Conservation (phyloP, 2,329 filamentous ascomycete species). For the Plectosphaerella plurivora region DNA sequence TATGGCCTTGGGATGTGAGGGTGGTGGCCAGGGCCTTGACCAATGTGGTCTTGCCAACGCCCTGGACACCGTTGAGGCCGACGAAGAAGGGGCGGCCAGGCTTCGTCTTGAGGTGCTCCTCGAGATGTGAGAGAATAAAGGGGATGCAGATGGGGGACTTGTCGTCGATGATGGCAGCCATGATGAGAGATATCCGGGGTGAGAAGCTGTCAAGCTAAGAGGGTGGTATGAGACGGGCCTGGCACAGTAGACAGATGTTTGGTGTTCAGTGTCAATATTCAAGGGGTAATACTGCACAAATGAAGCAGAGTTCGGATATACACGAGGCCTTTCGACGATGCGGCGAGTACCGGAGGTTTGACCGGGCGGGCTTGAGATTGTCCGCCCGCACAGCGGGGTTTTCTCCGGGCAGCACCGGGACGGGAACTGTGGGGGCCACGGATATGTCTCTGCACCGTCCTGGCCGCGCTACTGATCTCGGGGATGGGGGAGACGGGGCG, state of each 20-base stretch:
- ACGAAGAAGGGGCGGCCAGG: constrained; percentile 68
- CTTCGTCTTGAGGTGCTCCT: constrained; percentile 37
- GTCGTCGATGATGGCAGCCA: constrained; percentile 60
- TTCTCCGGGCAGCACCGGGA: neutral
- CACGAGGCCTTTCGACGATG: too few relatives aligned
- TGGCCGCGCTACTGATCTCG: too few relatives aligned
- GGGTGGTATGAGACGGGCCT: neutral
- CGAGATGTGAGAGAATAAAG: constrained; percentile 64
- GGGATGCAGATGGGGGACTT: constrained; percentile 74
- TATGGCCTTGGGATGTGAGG: constrained; percentile 51
- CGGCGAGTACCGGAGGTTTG: neutral
- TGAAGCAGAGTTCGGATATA: too few relatives aligned
- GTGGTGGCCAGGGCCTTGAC: constrained; percentile 62
- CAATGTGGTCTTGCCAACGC: constrained; percentile 87
- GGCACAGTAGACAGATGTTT: neutral
- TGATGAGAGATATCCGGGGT: constrained; percentile 10
- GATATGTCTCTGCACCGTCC: neutral
- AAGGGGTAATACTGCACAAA: too few relatives aligned
- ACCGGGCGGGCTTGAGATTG: neutral
- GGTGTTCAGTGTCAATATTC: too few relatives aligned
- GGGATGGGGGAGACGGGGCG: too few relatives aligned
- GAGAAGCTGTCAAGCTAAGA: neutral
- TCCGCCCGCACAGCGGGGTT: neutral
- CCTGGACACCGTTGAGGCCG: constrained; percentile 87
- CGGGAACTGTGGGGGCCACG: neutral